A percentile compares a stretch with the other conserved stretches of the same genome.
These are phyloP conservation scores for Plasmodium cynomolgi DNA, from an alignment of 169 alveolate genomes.

Conservation along the genomic window DNA sequence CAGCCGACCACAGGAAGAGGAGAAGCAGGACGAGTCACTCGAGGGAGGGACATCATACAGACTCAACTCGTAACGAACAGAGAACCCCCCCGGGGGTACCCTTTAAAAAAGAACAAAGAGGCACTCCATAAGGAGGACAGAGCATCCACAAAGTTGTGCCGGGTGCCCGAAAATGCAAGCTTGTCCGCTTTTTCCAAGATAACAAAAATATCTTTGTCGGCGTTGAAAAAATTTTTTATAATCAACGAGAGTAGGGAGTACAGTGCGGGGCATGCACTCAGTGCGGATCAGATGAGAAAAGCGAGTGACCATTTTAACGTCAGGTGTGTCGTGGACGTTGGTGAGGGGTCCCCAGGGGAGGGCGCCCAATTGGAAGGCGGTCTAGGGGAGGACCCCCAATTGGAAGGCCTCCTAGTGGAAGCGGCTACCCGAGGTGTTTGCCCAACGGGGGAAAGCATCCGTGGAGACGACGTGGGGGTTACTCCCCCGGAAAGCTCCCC, in stretches of 20 bases:
- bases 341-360: neutral
- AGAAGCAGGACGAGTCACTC: neutral
- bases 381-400: neutral
- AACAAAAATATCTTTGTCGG: slow-evolving; percentile 25
- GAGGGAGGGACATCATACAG: neutral
- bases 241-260: slow-evolving; percentile 53
- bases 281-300: slow-evolving; percentile 25
- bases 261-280: neutral
- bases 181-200: slow-evolving; percentile 12
- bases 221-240: slow-evolving; percentile 40
- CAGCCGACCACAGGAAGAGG: neutral
- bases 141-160: neutral
- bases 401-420: neutral
- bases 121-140: neutral
- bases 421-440: neutral
- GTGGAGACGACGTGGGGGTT: too few species aligned
- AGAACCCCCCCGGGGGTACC: neutral
- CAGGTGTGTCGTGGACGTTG: neutral
- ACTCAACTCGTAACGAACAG: neutral
- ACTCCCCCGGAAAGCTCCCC: neutral
- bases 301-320: slow-evolving; percentile 39
- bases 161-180: neutral
- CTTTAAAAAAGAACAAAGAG: slow-evolving; percentile 11
- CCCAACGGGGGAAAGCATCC: neutral
- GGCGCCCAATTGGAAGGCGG: neutral